A percentile compares a stretch with the other conserved stretches of the same genome.
Conservation (phyloP, 2,329 filamentous ascomycete species). For the Hymenoscyphus fructigenus region DNA sequence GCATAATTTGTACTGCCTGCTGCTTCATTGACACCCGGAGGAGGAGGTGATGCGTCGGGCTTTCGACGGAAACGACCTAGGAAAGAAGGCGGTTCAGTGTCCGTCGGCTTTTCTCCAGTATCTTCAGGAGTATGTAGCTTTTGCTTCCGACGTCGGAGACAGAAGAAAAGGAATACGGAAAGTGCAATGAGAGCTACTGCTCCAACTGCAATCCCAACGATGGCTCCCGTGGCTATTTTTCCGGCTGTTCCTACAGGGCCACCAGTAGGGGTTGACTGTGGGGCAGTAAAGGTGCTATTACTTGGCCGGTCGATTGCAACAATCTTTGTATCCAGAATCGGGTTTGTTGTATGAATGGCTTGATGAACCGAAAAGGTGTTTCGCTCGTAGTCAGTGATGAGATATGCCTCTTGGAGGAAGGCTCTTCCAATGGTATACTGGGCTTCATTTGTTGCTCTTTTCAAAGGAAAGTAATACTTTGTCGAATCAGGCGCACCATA, state of each 20-base stretch:
- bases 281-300: conserved; percentile 32
- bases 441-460: conserved; percentile 29
- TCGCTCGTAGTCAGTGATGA: conserved; percentile 38
- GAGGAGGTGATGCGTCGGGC: conserved; percentile 34
- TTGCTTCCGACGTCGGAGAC: conserved; percentile 19
- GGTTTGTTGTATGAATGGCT: conserved; percentile 31
- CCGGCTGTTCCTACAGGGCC: background rate
- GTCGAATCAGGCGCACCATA: conserved; percentile 40
- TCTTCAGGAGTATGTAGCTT: conserved; percentile 26
- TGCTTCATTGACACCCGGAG: conserved; percentile 50
- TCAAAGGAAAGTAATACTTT: conserved; percentile 41
- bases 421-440: conserved; percentile 38
- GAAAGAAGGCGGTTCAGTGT: conserved; percentile 46
- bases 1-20: conserved; percentile 52
- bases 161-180: conserved; percentile 18
- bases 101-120: conserved; percentile 17
- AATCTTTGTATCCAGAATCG: conserved; percentile 29
- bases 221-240: conserved; percentile 24
- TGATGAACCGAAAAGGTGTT: conserved; percentile 36
- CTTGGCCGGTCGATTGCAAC: conserved; percentile 22
- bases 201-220: conserved; percentile 30
- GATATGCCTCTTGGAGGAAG: conserved; percentile 39
- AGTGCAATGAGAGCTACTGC: conserved; percentile 18
- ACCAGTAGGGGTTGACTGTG: background rate
- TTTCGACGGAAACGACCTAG: conserved; percentile 43